Evolutionary conservation across 129 eudicot species (phyloP).

Genomic region (Pulicaria dysenterica): DNA sequence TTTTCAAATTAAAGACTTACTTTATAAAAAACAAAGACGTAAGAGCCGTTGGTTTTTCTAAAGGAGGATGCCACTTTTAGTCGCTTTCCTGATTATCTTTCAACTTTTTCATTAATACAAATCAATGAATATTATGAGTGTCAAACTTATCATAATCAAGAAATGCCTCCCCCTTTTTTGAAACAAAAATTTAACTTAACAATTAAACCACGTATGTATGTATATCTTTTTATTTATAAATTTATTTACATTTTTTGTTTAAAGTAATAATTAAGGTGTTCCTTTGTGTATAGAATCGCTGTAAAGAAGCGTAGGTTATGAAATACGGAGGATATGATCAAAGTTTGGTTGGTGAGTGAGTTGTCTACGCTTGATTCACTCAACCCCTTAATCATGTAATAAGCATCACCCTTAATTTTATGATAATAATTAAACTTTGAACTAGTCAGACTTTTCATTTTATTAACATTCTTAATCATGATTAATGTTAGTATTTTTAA

Average conservation of each 20-base stretch:
- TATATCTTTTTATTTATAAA: neutral
- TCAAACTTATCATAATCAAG: neutral
- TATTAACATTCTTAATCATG: constrained; percentile 1
- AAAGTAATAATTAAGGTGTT: neutral
- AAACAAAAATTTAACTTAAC: neutral
- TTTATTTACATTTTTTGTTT: neutral
- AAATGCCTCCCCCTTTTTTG: neutral
- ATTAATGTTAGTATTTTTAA: neutral
- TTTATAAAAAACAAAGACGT: constrained; percentile 13
- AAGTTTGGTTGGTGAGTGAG: constrained; percentile 40
- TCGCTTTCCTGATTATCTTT: constrained; percentile 15
- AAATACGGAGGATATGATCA: constrained; percentile 25
- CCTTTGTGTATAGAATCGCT: constrained; percentile 7
- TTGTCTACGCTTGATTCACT: constrained; percentile 27
- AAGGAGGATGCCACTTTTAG: constrained; percentile 27
- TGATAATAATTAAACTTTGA: constrained; percentile 5
- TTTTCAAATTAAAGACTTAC: constrained; percentile 26
- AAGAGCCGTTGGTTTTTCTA: constrained; percentile 34
- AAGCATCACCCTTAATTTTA: constrained; percentile 16
- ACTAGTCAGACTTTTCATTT: constrained; percentile 11
- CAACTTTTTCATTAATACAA: neutral
- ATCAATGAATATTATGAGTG: neutral
- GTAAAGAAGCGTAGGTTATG: constrained; percentile 33
- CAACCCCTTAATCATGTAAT: constrained; percentile 29
- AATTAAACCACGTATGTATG: neutral